Conservation (phyloP, 805 yeast genomes). For the Naumovozyma castellii region DNA sequence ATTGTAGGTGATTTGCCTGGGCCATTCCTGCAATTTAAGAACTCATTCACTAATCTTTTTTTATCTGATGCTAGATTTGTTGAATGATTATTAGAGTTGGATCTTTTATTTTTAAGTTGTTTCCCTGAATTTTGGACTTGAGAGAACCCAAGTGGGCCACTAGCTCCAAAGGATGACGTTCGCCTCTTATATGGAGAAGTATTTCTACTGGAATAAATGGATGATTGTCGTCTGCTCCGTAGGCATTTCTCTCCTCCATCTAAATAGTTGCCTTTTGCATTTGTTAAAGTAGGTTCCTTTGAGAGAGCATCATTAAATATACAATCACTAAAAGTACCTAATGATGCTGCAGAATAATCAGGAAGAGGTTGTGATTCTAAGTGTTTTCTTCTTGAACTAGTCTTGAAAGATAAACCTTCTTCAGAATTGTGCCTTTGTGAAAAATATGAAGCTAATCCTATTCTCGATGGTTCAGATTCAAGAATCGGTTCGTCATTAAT, state of each 20-base stretch:
- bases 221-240: background rate
- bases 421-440: background rate
- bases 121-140: background rate
- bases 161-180: background rate
- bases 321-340: conserved; percentile 10
- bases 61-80: conserved; percentile 6
- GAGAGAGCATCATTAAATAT: conserved; percentile 1
- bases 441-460: background rate
- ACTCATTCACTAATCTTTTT: conserved; percentile 6
- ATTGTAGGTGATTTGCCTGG: too few relatives aligned
- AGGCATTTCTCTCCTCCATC: background rate
- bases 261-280: background rate
- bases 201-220: background rate
- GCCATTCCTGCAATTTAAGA: conserved; percentile 2
- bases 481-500: background rate
- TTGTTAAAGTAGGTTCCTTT: background rate
- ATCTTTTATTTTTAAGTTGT: background rate
- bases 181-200: background rate
- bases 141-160: background rate
- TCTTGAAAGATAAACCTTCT: background rate
- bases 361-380: background rate
- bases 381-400: background rate
- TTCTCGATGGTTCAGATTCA: background rate
- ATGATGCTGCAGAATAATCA: conserved; percentile 5
- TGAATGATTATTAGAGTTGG: background rate